phyloP scores from a whole-genome alignment of 2,329 filamentous ascomycete species.

The Albophoma yamanashiensis region DNA sequence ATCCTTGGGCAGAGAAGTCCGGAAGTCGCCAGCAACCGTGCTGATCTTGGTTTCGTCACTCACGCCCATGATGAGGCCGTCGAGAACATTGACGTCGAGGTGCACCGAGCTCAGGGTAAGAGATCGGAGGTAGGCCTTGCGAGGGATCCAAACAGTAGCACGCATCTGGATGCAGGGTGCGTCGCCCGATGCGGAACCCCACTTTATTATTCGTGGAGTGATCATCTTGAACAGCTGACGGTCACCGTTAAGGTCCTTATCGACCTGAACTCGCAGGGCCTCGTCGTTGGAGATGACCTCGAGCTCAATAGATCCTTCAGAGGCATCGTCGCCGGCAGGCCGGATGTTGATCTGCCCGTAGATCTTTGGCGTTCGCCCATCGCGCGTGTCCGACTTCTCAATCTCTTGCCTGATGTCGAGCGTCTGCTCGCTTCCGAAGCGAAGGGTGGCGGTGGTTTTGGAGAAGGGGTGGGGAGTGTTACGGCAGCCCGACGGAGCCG shows the following conservation, averaged over 20 bases:
- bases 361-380: constrained; percentile 23
- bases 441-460: constrained; percentile 11
- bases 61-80: constrained; percentile 27
- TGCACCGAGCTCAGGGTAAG: constrained; percentile 26
- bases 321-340: constrained; percentile 18
- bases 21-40: constrained; percentile 24
- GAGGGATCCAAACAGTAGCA: constrained; percentile 35
- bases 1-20: constrained; percentile 17
- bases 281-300: constrained; percentile 35
- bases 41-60: constrained; percentile 16
- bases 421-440: constrained; percentile 22
- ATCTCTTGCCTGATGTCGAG: constrained; percentile 30
- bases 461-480: constrained; percentile 10
- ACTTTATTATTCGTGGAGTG: constrained; percentile 24
- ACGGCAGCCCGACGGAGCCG: constrained; percentile 13
- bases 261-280: constrained; percentile 21
- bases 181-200: constrained; percentile 13
- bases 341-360: constrained; percentile 35
- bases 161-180: constrained; percentile 37
- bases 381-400: constrained; percentile 8
- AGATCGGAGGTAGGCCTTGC: constrained; percentile 22
- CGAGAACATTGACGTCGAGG: constrained; percentile 27
- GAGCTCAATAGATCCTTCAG: constrained; percentile 27
- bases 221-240: constrained; percentile 27
- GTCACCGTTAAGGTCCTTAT: constrained; percentile 21